Evolutionary conservation across 2,329 filamentous ascomycete species (phyloP).

Genomic region (Colletotrichum limetticola): DNA sequence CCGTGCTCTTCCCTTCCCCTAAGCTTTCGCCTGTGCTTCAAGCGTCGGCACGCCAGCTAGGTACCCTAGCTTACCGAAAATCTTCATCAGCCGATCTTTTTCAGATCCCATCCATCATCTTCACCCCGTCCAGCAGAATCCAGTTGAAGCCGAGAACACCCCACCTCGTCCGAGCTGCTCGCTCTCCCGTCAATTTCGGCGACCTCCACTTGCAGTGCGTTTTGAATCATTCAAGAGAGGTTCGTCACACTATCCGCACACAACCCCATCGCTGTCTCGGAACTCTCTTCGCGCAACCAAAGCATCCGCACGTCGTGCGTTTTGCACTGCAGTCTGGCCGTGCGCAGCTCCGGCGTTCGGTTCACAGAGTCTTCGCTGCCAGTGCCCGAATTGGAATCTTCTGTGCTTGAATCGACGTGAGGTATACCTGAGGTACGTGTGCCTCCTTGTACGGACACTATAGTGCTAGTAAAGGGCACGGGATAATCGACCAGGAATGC

Average conservation of each 20-base stretch:
- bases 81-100: neutral
- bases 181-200: neutral
- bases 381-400: constrained; percentile 49
- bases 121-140: neutral
- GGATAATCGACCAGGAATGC: constrained; percentile 43
- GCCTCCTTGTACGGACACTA: neutral
- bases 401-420: neutral
- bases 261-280: constrained; percentile 52
- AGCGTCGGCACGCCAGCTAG: neutral
- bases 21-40: constrained; percentile 14
- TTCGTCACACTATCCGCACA: constrained; percentile 42
- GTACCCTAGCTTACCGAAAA: neutral
- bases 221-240: constrained; percentile 61
- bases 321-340: too few species aligned
- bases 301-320: neutral
- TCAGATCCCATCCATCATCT: neutral
- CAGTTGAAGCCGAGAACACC: neutral
- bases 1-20: neutral
- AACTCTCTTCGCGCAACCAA: constrained; percentile 36
- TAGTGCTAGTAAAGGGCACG: constrained; percentile 42
- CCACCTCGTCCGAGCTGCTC: neutral
- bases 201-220: constrained; percentile 40
- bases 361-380: constrained; percentile 40
- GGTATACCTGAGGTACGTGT: neutral
- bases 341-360: too few species aligned